Base-by-base conservation (phyloP, 345 rosid species). In the Firmiana major region DNA sequence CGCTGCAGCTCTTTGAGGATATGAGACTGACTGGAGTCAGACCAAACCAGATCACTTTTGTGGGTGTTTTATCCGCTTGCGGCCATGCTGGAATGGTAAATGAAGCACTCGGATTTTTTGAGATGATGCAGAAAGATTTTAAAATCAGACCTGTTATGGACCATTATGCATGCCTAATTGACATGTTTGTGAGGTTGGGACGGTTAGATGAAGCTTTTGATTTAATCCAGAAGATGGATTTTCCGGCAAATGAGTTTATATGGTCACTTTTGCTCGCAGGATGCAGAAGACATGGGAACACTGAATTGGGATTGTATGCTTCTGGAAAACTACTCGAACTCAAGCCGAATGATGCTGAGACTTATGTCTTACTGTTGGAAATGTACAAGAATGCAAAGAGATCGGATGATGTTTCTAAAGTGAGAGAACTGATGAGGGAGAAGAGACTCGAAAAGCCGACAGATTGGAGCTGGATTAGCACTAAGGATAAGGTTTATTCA, bases 21-120 rank as follows among this genome's bases (percentile, higher is more conserved):
- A 87, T 87, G 92, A 81, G 83, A 71, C 66, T 83, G 9, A 76
- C 77, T n/a, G 91, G 89, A 63, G 74, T 81, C 19, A 80, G 85
- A 73, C 94, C 94, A 2, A 87, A 90, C 79, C 81, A 81, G 81
- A 38, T 90, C 3, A 90, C 90, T 4, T 88, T 90, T 71, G 88
- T 87, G 19, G 90, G 94, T 53, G 83, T 85, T 77, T 81, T 90
- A 64, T 85, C 89, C 2, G 92, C 92, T 46, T 90, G 91, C 79
- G 63, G 89, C 74, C 85, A 70, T 77, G 83, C 84, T 51, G 84
- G 87, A 71, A 86, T 88, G 88, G 82, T 86, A 17, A 71, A 83
- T 38, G 88, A 90, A 79, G 89, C 91, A 51, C 85, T 90, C 21
- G 66, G 48, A 10, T 88, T 88, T 74, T 84, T 90, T 2, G 77